Evolutionary conservation across 2,329 filamentous ascomycete genomes (phyloP).

Genomic region (Phaeosphaeriaceae sp.): DNA sequence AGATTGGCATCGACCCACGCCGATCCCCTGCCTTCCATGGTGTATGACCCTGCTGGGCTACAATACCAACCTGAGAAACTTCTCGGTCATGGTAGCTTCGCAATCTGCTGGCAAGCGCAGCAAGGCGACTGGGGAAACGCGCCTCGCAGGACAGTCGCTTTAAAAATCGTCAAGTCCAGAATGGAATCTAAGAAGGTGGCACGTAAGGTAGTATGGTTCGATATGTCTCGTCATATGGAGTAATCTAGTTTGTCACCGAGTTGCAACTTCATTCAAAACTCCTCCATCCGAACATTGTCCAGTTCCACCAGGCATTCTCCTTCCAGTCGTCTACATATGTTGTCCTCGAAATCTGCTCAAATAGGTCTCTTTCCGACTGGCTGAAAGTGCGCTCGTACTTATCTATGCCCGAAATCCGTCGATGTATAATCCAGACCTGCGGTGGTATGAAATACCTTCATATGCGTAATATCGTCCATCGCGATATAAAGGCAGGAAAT

Average conservation of each 20-base stretch:
- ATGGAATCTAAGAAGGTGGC: slow-evolving; percentile 6
- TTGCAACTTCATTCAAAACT: slow-evolving; percentile 99
- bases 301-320: slow-evolving; percentile 92
- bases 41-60: slow-evolving; percentile 1
- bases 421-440: slow-evolving; percentile 92
- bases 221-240: background rate
- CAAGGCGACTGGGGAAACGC: background rate
- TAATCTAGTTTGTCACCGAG: slow-evolving; percentile 71
- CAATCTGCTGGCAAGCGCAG: slow-evolving; percentile 5
- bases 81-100: slow-evolving; percentile 5
- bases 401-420: slow-evolving; percentile 91
- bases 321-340: slow-evolving; percentile 90
- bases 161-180: slow-evolving; percentile 7
- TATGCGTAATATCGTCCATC: slow-evolving; percentile 91
- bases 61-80: slow-evolving; percentile 4
- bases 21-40: slow-evolving; percentile 2
- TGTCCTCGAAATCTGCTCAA: slow-evolving; percentile 90
- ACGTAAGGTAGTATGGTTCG: slow-evolving; percentile 2
- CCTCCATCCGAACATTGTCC: slow-evolving; percentile 92
- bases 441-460: slow-evolving; percentile 99
- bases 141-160: slow-evolving; percentile 1
- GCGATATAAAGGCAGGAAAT: slow-evolving; percentile 97
- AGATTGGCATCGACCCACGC: slow-evolving; percentile 3
- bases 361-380: slow-evolving; percentile 97
- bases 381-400: slow-evolving; percentile 89